phyloP scores from a whole-genome alignment of 352 stramenopile species.

The Pythium dissimile region DNA sequence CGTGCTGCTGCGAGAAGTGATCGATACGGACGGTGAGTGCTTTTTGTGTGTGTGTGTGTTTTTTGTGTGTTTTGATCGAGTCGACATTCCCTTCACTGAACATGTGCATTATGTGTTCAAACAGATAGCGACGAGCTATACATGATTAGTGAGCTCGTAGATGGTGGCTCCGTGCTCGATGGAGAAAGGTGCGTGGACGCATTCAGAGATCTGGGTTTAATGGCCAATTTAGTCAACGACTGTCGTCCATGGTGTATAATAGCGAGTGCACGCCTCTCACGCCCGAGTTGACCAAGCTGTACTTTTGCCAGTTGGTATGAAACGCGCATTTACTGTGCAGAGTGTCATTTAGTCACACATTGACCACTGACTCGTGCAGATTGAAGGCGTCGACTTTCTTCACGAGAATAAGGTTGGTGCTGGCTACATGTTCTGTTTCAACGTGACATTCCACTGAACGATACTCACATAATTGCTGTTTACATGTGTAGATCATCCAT shows the following conservation, averaged over 20 bases:
- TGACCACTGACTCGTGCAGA: slow-evolving; percentile 30
- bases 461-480: not conserved
- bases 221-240: no score
- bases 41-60: no score
- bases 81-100: no score
- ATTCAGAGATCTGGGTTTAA: not conserved
- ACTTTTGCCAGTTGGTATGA: slow-evolving; percentile 74
- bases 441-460: no score
- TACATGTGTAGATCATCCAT: slow-evolving; percentile 56
- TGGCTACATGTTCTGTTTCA: not conserved
- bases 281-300: slow-evolving; percentile 55
- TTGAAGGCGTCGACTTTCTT: slow-evolving; percentile 79
- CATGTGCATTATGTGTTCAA: not conserved
- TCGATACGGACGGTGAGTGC: slow-evolving; percentile 89
- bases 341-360: no score
- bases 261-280: slow-evolving; percentile 68
- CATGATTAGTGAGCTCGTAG: slow-evolving; percentile 82
- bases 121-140: slow-evolving; percentile 75
- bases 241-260: no score
- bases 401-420: slow-evolving; percentile 71
- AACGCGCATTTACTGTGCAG: not conserved
- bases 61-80: not conserved
- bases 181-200: slow-evolving; percentile 44
- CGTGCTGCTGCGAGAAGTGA: slow-evolving; percentile 93
- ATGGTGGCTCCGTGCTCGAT: slow-evolving; percentile 64